Conservation (phyloP, 1,139 yeast species). For the Pichia sp. region DNA sequence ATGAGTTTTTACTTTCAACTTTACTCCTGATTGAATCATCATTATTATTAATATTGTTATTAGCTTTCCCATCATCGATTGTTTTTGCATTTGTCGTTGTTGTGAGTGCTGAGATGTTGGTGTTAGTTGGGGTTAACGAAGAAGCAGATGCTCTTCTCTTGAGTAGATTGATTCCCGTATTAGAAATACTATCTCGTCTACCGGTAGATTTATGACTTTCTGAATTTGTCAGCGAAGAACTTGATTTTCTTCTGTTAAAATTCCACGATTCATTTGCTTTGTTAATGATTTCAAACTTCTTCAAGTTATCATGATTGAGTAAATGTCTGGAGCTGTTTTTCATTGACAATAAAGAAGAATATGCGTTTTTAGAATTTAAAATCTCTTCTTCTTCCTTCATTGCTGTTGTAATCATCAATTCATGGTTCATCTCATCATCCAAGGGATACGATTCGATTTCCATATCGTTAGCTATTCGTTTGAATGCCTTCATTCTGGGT, state of each 20-base stretch:
- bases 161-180: not conserved
- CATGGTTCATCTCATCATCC: constrained; percentile 34
- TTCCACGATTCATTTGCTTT: constrained; percentile 35
- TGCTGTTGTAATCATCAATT: constrained; percentile 32
- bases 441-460: constrained; percentile 34
- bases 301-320: constrained; percentile 26
- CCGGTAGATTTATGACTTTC: constrained; percentile 13
- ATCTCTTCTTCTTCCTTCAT: constrained; percentile 30
- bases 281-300: constrained; percentile 32
- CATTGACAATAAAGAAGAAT: constrained; percentile 7
- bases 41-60: not conserved
- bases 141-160: constrained; percentile 5
- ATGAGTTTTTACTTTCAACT: not conserved
- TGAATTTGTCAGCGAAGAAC: constrained; percentile 16
- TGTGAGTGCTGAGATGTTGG: not conserved
- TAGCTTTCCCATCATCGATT: not conserved
- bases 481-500: constrained; percentile 34
- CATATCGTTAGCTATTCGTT: constrained; percentile 32
- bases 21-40: not conserved
- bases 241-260: constrained; percentile 23
- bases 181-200: constrained; percentile 13
- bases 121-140: constrained; percentile 10
- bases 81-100: not conserved
- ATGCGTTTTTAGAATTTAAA: constrained; percentile 5
- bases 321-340: constrained; percentile 10